These are phyloP conservation scores for Naumovozyma dairenensis DNA, from an alignment of 805 yeast genomes.

Conservation along the genomic window DNA sequence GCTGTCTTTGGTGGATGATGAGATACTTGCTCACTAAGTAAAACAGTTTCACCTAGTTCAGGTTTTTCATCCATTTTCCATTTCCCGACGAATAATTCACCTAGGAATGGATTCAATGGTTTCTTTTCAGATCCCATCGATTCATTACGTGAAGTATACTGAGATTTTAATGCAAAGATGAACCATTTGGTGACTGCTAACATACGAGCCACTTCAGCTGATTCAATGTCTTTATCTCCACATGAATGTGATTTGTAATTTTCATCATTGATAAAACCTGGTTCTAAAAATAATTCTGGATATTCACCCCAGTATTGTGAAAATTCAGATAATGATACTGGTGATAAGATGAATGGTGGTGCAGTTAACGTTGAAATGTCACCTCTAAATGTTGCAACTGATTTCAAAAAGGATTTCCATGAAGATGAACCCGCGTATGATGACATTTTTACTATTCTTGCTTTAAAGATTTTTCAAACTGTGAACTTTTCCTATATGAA, in stretches of 20 bases:
- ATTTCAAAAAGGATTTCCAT: conserved; percentile 89
- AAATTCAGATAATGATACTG: conserved; percentile 81
- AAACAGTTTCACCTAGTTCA: conserved; percentile 61
- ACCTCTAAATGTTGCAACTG: conserved; percentile 86
- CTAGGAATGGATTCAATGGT: conserved; percentile 92
- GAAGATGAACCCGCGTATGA: conserved; percentile 37
- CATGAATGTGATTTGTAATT: conserved; percentile 13
- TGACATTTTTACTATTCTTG: conserved; percentile 17
- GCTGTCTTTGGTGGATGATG: conserved; percentile 99
- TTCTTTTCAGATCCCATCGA: conserved; percentile 92
- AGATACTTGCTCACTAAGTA: conserved; percentile 86
- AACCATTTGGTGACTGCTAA: conserved; percentile 85
- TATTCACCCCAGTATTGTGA: conserved; percentile 96
- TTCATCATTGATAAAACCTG: conserved; percentile 35
- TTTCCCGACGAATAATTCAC: conserved; percentile 86
- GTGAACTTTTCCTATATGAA: not conserved
- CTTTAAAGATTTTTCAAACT: conserved; percentile 37
- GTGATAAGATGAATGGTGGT: conserved; percentile 91
- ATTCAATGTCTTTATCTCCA: conserved; percentile 35
- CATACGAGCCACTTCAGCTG: conserved; percentile 43
- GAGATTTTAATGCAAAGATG: conserved; percentile 81
- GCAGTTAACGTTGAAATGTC: conserved; percentile 92
- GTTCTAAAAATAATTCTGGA: conserved; percentile 70
- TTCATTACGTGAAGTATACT: conserved; percentile 88
- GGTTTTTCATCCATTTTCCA: conserved; percentile 55